These are phyloP conservation scores for Salix caprea DNA, from an alignment of 345 rosid genomes.

Conservation along the genomic window DNA sequence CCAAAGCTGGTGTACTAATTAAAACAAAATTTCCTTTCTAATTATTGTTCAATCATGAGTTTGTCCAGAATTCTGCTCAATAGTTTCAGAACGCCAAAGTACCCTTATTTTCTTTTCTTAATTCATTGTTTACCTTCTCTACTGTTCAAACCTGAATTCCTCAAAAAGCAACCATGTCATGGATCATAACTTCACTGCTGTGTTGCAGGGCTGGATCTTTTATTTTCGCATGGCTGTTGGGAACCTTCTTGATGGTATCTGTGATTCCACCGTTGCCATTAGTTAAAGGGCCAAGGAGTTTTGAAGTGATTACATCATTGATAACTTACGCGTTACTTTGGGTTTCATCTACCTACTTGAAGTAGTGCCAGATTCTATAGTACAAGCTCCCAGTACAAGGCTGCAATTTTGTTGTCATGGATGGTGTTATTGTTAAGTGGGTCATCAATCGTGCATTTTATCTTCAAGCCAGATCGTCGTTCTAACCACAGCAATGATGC, in stretches of 20 bases:
- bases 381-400: background rate
- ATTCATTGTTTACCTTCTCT: background rate
- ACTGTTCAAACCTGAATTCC: constrained; percentile 7
- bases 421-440: background rate
- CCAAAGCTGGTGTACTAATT: background rate
- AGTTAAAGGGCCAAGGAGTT: constrained; percentile 70
- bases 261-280: constrained; percentile 67
- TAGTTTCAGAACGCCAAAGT: background rate
- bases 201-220: constrained; percentile 73
- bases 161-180: background rate
- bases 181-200: constrained; percentile 15
- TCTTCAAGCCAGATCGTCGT: background rate
- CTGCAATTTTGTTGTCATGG: constrained; percentile 8
- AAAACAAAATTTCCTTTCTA: background rate
- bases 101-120: background rate
- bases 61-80: background rate
- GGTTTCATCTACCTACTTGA: constrained; percentile 71
- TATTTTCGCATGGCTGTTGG: constrained; percentile 79
- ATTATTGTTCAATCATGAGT: background rate
- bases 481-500: background rate
- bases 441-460: background rate
- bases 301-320: constrained; percentile 79
- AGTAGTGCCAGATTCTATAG: constrained; percentile 30
- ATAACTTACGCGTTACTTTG: constrained; percentile 76
- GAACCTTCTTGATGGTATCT: constrained; percentile 93